These are phyloP conservation scores for Mercurialis annua DNA, from an alignment of 345 rosid species.

Conservation along the genomic window DNA sequence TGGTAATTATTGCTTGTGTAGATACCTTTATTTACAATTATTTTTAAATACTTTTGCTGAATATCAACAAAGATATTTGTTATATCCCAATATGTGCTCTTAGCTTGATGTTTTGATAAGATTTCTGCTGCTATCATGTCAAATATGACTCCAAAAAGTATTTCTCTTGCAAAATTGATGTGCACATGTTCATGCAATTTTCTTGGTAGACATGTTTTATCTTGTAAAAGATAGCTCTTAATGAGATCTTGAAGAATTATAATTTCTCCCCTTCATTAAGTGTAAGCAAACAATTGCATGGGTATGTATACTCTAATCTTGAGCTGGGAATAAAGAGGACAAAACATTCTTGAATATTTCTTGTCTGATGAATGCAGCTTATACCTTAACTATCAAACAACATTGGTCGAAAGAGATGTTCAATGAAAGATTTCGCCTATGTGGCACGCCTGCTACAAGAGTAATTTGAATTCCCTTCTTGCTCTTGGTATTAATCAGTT, in stretches of 20 bases:
- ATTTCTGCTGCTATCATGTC: not conserved
- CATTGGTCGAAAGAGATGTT: conserved; percentile 92
- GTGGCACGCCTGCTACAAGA: conserved; percentile 92
- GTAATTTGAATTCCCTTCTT: conserved; percentile 97
- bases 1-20: conserved; percentile 76
- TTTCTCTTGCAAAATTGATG: not conserved
- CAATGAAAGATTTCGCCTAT: conserved; percentile 88
- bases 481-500: conserved; percentile 98
- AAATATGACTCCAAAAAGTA: not conserved
- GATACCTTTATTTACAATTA: conserved; percentile 4
- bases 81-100: not conserved
- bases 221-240: not conserved
- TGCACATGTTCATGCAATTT: not conserved
- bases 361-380: conserved; percentile 97
- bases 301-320: conserved; percentile 36
- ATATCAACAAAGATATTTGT: not conserved
- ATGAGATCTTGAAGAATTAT: not conserved
- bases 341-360: conserved; percentile 69
- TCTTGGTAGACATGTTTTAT: not conserved
- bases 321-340: conserved; percentile 40
- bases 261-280: conserved; percentile 15
- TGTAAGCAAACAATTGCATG: conserved; percentile 19
- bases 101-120: not conserved
- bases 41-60: conserved; percentile 10
- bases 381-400: conserved; percentile 75